A percentile compares a stretch with the other conserved stretches of the same genome.
Evolutionary conservation across 169 alveolate genomes (phyloP).

Genomic region (Cyclospora cayetanensis): DNA sequence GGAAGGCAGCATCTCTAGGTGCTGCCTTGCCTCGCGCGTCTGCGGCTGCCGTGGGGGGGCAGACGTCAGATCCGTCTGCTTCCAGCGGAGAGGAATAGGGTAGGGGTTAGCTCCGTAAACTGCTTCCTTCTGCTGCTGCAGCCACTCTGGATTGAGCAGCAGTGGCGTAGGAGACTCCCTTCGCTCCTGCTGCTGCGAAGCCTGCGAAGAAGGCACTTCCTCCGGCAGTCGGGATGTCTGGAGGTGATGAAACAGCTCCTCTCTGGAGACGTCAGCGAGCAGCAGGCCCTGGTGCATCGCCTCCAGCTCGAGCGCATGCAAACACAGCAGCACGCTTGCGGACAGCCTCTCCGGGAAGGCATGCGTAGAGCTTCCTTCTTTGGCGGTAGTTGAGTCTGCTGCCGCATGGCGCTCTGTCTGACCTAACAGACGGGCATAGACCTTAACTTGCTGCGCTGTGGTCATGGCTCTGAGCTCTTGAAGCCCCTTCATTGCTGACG

Average conservation of each 20-base stretch:
- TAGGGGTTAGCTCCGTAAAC: slow-evolving; percentile 66
- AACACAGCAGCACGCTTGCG: slow-evolving; percentile 61
- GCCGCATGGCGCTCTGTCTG: too few species aligned
- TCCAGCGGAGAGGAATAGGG: slow-evolving; percentile 68
- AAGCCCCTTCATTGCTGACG: slow-evolving; percentile 26
- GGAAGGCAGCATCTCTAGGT: slow-evolving; percentile 32
- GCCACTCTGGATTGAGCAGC: slow-evolving; percentile 64
- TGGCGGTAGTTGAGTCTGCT: neutral
- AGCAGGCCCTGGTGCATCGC: slow-evolving; percentile 63
- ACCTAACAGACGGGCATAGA: slow-evolving; percentile 12
- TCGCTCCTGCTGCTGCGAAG: neutral
- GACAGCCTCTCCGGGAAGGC: slow-evolving; percentile 19
- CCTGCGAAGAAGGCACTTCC: slow-evolving; percentile 3
- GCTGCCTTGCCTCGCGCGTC: slow-evolving; percentile 9
- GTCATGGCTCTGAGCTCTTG: slow-evolving; percentile 24
- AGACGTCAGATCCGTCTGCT: neutral
- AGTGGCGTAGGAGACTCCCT: neutral
- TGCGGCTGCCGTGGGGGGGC: slow-evolving; percentile 23
- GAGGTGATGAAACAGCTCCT: slow-evolving; percentile 51
- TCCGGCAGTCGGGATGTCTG: slow-evolving; percentile 42
- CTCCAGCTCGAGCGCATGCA: slow-evolving; percentile 67
- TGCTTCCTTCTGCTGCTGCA: slow-evolving; percentile 40
- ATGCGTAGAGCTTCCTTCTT: neutral
- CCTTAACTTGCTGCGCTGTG: neutral
- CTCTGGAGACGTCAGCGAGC: slow-evolving; percentile 51